Evolutionary conservation across 495 filamentous ascomycete genomes (phyloP), one percentile per base, ranked within the genome.

Genomic region (Clavariopsis aquatica): DNA sequence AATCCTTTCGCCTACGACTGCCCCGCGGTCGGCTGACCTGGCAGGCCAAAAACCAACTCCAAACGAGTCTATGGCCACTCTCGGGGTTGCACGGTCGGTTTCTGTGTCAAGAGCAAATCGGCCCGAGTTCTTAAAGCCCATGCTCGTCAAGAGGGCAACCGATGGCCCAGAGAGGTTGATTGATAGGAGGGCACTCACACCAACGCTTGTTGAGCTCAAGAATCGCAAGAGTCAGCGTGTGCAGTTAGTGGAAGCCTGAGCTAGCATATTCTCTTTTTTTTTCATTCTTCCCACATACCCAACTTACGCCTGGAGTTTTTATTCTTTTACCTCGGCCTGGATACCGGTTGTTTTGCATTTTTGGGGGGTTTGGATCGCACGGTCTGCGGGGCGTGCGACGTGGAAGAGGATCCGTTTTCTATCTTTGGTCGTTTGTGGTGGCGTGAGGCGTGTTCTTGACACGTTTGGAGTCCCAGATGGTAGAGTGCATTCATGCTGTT

Each of bases 171-270:
- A 60, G 53, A 60, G 61, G 26, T 46, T 71, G 27, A 61, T 68
- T 8, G 69, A 71, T 23, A 45, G 41, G 51, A 65, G 57, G 57
- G 31, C 69, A 24, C 57, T 71, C 13, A 71, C 65, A 28, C 69
- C 69, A 5, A 68, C 65, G 6, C 43, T 71, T 17, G 69, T 71
- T 3, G 69, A 71, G 52, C 49, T 71, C 31, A 58, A 59, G 62
- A 71, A 71, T 38, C 27, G 69, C 10, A 71, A 65, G 65, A 68
- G 65, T 31, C 65, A 71, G 45, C 43, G 65, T 22, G 69, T 71
- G 19, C 60, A 65, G 57, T 51, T 71, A 31, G 69, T 62, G 41
- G 61, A 71, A 52, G 69, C 60, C 0, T 71, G 51, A 68, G 34
- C 45, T 54, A 10, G 27, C 43, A 52, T 19, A 36, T 24, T 13